A percentile compares a stretch with the other conserved stretches of the same genome.
phyloP scores from a whole-genome alignment of 2,329 filamentous ascomycete species.

The Furcasterigmium furcatum region DNA sequence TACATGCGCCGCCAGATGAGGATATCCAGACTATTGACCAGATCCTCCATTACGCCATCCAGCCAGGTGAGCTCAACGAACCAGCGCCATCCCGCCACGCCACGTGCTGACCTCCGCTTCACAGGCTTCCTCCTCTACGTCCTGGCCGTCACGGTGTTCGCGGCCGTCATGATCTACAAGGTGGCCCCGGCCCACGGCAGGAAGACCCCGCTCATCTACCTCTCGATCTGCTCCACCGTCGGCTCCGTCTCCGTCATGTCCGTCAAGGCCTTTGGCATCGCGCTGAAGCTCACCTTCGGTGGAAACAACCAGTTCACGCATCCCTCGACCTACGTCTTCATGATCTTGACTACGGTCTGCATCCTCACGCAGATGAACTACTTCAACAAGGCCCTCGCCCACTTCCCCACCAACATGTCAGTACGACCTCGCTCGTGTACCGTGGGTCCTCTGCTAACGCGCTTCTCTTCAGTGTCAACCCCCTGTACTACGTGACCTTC shows the following conservation, averaged over 20 bases:
- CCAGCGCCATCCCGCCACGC: neutral
- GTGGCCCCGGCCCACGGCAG: constrained; percentile 87
- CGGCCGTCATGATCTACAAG: constrained; percentile 93
- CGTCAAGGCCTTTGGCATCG: constrained; percentile 97
- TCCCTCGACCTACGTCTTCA: constrained; percentile 95
- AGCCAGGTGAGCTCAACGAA: constrained; percentile 64
- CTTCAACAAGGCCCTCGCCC: constrained; percentile 96
- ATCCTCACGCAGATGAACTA: constrained; percentile 99
- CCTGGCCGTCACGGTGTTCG: constrained; percentile 74
- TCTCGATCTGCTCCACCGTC: constrained; percentile 96
- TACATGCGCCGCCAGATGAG: constrained; percentile 93
- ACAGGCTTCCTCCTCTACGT: constrained; percentile 89
- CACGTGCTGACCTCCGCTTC: constrained; percentile 2
- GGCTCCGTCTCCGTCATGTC: constrained; percentile 99
- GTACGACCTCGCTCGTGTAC: neutral
- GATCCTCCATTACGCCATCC: constrained; percentile 85
- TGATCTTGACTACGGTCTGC: constrained; percentile 88
- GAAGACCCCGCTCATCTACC: constrained; percentile 92
- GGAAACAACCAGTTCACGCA: constrained; percentile 95
- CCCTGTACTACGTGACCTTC: constrained; percentile 96
- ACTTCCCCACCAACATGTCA: constrained; percentile 96
- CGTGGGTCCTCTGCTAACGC: neutral
- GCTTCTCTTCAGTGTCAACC: constrained; percentile 69
- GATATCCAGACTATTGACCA: constrained; percentile 89
- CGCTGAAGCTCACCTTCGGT: constrained; percentile 87